Evolutionary conservation across 2,329 filamentous ascomycete species (phyloP).

Genomic region (Myrmaecium sp.): DNA sequence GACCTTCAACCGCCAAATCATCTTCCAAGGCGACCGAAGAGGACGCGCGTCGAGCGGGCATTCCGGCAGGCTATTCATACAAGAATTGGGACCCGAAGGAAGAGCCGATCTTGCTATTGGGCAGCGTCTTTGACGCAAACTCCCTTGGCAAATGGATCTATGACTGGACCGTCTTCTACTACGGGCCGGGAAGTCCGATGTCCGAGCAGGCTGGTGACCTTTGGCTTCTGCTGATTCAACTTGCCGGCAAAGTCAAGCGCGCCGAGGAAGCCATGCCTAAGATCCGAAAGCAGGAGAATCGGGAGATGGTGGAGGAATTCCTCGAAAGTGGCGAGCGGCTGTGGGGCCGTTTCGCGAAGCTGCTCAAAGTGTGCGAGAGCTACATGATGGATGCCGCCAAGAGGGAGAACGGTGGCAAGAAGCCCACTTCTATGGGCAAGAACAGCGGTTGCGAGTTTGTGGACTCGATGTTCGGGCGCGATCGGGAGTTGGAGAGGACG

Average conservation of each 20-base stretch:
- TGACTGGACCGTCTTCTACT: constrained; percentile 92
- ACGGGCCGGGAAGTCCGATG: constrained; percentile 67
- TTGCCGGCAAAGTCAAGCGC: constrained; percentile 85
- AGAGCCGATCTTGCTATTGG: constrained; percentile 82
- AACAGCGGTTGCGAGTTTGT: constrained; percentile 91
- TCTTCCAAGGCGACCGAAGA: constrained; percentile 43
- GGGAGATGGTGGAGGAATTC: constrained; percentile 77
- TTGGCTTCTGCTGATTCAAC: constrained; percentile 86
- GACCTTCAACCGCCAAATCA: constrained; percentile 18
- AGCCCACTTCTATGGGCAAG: constrained; percentile 48
- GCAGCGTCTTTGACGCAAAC: constrained; percentile 94
- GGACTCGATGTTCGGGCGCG: constrained; percentile 82
- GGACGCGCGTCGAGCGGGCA: constrained; percentile 45
- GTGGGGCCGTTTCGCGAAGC: constrained; percentile 65
- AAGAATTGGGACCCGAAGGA: constrained; percentile 98
- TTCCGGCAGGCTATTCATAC: constrained; percentile 78
- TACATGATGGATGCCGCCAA: constrained; percentile 55
- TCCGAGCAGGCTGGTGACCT: constrained; percentile 85
- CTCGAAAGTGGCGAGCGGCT: constrained; percentile 76
- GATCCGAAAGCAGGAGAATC: constrained; percentile 56
- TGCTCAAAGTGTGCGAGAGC: constrained; percentile 81
- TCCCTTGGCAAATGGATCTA: constrained; percentile 98
- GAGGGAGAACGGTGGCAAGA: constrained; percentile 4
- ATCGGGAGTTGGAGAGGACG: constrained; percentile 75
- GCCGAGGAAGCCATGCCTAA: constrained; percentile 61